Evolutionary conservation across 2,329 filamentous ascomycete genomes (phyloP).

Genomic region (Pseudophaeomoniella oleicola): DNA sequence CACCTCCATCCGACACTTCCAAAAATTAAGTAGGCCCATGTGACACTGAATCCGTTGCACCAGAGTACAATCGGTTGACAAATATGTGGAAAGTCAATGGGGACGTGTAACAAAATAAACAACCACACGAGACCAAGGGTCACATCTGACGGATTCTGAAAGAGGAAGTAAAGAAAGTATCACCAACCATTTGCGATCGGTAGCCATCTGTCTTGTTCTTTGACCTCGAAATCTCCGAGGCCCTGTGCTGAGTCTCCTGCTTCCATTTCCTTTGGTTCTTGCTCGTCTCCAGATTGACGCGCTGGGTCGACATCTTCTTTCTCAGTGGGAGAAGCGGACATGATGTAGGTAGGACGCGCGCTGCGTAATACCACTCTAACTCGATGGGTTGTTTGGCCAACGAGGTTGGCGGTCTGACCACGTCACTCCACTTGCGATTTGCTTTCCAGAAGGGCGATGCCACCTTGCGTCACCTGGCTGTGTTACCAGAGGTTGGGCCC

Average conservation of each 20-base stretch:
- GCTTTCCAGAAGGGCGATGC: constrained; percentile 8
- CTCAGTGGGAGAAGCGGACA: constrained; percentile 92
- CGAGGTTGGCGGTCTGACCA: constrained; percentile 26
- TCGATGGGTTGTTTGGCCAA: constrained; percentile 18
- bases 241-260: constrained; percentile 58
- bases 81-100: background rate
- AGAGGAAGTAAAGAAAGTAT: constrained; percentile 21
- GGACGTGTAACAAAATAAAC: background rate
- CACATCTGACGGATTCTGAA: constrained; percentile 10
- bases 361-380: constrained; percentile 20
- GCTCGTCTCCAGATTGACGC: constrained; percentile 75
- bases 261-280: constrained; percentile 58
- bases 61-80: background rate
- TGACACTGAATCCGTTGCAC: too few relatives aligned
- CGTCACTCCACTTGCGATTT: constrained; percentile 19
- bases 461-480: constrained; percentile 12
- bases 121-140: constrained; percentile 4
- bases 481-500: too few relatives aligned
- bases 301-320: constrained; percentile 87
- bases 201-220: constrained; percentile 98
- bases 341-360: constrained; percentile 48
- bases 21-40: too few relatives aligned
- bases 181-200: constrained; percentile 99
- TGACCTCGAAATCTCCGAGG: constrained; percentile 91
- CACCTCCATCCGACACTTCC: too few relatives aligned